Conservation (phyloP, 345 rosid species). For the Salix purpurea region DNA sequence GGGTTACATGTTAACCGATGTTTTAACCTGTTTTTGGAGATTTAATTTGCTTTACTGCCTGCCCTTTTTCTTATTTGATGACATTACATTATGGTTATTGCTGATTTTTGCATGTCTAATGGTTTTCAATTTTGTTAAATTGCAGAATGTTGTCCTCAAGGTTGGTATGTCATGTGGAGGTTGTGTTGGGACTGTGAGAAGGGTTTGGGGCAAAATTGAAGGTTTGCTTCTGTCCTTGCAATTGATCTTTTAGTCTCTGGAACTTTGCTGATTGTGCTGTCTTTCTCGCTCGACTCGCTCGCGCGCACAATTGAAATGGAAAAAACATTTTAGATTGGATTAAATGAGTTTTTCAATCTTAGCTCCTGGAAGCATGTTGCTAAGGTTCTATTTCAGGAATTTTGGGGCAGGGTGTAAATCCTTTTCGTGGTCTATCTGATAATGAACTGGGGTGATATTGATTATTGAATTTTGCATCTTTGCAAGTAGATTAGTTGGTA, state of each 20-base stretch:
- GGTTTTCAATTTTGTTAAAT: conserved; percentile 9
- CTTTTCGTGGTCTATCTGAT: neutral
- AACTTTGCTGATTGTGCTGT: neutral
- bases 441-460: neutral
- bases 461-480: neutral
- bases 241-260: neutral
- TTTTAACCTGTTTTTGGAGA: neutral
- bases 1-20: neutral
- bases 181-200: conserved; percentile 77
- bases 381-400: neutral
- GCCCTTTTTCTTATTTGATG: neutral
- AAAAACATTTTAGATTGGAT: neutral
- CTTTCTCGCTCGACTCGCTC: neutral
- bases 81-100: neutral
- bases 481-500: neutral
- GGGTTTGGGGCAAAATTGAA: conserved; percentile 83
- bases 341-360: neutral
- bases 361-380: neutral
- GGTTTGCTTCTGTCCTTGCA: conserved; percentile 34
- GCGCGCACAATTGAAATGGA: neutral
- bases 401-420: neutral
- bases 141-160: conserved; percentile 74
- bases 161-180: conserved; percentile 86
- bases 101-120: neutral
- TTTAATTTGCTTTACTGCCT: neutral